phyloP scores from a whole-genome alignment of 148 eudicot species.

The Linanthus parryae region DNA sequence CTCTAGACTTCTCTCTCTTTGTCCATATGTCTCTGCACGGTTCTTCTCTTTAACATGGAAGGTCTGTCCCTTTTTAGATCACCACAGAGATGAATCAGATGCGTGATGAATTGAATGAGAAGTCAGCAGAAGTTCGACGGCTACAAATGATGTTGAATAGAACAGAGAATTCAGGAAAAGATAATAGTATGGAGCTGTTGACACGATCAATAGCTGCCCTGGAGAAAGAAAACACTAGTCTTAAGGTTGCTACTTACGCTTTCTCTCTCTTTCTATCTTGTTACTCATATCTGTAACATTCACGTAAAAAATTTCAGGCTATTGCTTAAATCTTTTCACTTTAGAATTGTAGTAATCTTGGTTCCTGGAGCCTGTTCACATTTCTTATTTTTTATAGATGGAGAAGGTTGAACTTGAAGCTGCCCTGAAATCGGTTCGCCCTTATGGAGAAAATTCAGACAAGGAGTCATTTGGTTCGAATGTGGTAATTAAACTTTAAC shows the following conservation, averaged over 20 bases:
- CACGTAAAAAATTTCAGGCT: not conserved
- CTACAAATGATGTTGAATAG: slow-evolving; percentile 60
- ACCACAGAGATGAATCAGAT: slow-evolving; percentile 38
- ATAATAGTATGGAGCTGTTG: slow-evolving; percentile 34
- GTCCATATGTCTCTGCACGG: too few relatives aligned
- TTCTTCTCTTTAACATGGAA: too few relatives aligned
- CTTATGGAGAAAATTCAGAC: slow-evolving; percentile 9
- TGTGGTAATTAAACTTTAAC: too few relatives aligned
- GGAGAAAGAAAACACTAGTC: slow-evolving; percentile 56
- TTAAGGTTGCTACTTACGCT: slow-evolving; percentile 47
- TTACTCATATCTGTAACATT: not conserved
- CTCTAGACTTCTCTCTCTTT: not conserved
- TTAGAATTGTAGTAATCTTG: not conserved
- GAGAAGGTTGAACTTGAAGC: slow-evolving; percentile 49
- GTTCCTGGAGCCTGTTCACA: slow-evolving; percentile 5
- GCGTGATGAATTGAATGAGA: slow-evolving; percentile 53
- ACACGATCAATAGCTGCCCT: slow-evolving; percentile 46
- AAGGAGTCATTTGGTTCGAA: slow-evolving; percentile 8
- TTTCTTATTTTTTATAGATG: slow-evolving; percentile 20
- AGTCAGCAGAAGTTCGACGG: slow-evolving; percentile 46
- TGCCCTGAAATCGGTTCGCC: slow-evolving; percentile 23
- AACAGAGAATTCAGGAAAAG: slow-evolving; percentile 33
- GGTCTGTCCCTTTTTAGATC: slow-evolving; percentile 40
- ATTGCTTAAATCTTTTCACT: not conserved
- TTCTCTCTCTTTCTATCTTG: slow-evolving; percentile 4